Conservation (phyloP, 805 yeast genomes). For the Myxozyma kluyveri region DNA sequence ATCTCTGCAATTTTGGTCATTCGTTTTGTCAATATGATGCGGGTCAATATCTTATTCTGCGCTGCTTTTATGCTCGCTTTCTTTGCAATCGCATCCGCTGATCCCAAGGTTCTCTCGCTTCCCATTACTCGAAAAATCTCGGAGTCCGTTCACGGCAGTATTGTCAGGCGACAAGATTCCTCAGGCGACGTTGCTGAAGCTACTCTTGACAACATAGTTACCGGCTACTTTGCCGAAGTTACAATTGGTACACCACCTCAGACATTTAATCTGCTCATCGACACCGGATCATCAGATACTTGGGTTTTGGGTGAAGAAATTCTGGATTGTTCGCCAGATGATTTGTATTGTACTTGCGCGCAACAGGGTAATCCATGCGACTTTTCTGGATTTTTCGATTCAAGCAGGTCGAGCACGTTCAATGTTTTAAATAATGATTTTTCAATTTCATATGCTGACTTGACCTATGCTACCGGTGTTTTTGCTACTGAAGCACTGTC, state of each 20-base stretch:
- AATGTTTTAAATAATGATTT: conserved; percentile 32
- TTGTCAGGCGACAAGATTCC: too few relatives aligned
- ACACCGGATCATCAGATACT: conserved; percentile 73
- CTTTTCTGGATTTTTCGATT: conserved; percentile 34
- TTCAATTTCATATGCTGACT: conserved; percentile 46
- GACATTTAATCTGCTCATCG: conserved; percentile 53
- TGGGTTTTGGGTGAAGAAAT: too few relatives aligned
- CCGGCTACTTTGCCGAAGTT: conserved; percentile 36
- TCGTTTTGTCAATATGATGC: too few relatives aligned
- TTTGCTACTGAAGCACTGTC: conserved; percentile 67
- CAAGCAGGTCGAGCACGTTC: conserved; percentile 34
- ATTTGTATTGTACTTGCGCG: too few relatives aligned
- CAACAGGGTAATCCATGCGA: conserved; percentile 29
- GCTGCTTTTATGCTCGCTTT: too few relatives aligned
- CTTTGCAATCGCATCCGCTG: too few relatives aligned
- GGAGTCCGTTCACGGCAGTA: too few relatives aligned
- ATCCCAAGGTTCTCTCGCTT: too few relatives aligned
- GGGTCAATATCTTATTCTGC: too few relatives aligned
- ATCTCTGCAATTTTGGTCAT: too few relatives aligned
- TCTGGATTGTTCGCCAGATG: too few relatives aligned
- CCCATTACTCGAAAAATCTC: neutral
- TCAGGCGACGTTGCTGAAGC: conserved; percentile 6
- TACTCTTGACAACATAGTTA: conserved; percentile 11
- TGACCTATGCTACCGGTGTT: conserved; percentile 48
- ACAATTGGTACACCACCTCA: conserved; percentile 59